Conservation (phyloP, 495 filamentous ascomycete genomes). For the Cercophora samala region DNA sequence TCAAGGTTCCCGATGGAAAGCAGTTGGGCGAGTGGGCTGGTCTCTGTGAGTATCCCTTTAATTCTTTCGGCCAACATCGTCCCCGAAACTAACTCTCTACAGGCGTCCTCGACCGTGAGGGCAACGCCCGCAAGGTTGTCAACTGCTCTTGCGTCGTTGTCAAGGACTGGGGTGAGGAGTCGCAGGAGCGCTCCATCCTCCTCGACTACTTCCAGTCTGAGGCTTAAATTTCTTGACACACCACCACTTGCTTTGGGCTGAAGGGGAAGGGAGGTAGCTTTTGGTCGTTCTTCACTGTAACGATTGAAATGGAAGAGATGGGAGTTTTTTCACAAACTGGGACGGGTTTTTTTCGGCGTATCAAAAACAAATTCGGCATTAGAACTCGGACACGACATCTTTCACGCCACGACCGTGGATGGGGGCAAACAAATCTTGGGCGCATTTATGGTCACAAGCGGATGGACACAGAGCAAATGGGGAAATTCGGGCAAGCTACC, state of each 20-base stretch:
- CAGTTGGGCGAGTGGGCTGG: constrained; percentile 99
- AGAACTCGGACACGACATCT: neutral
- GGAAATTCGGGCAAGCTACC: neutral
- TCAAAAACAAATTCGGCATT: neutral
- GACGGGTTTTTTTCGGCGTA: neutral
- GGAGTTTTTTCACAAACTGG: neutral
- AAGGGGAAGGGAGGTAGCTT: neutral
- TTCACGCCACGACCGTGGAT: neutral
- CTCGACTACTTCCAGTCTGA: constrained; percentile 99
- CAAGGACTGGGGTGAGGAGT: constrained; percentile 99
- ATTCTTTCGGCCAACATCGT: neutral
- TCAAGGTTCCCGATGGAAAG: constrained; percentile 99
- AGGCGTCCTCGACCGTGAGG: constrained; percentile 98
- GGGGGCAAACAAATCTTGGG: constrained; percentile 1
- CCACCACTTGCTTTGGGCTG: neutral
- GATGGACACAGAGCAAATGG: neutral
- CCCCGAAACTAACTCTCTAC: constrained; percentile 18
- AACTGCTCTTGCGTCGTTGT: constrained; percentile 99
- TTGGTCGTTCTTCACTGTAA: neutral
- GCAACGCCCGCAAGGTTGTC: constrained; percentile 98
- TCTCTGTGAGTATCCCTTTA: constrained; percentile 71
- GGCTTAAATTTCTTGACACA: constrained; percentile 43
- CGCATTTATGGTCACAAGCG: constrained; percentile 18
- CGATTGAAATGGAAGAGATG: neutral
- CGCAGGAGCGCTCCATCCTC: constrained; percentile 93